Base-by-base conservation (phyloP, 192 early-diverging fungal genomes). In the Coemansia sp. region DNA sequence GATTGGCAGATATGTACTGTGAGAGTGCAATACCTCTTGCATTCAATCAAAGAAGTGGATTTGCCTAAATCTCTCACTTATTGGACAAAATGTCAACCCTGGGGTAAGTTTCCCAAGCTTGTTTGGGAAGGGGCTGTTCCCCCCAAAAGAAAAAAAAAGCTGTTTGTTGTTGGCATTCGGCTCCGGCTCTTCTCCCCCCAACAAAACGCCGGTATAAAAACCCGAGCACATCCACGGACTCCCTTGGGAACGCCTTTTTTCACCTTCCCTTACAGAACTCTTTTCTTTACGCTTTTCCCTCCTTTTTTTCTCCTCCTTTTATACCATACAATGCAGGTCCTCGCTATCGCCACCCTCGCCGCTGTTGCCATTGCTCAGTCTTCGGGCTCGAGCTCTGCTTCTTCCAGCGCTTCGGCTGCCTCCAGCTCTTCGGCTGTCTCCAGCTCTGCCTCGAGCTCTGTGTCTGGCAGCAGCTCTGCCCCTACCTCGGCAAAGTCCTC, bases 261-360 rank as follows among this genome's bases (percentile, higher is more conserved):
- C 13, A 15, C 24, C 13, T 29, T 31, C 12, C 24, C 53, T 50
- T 50, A 50, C 47, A 50, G 62, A 34, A 60, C 57, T 36, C 9
- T 62, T 69, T 58, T 34, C 52, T 38, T 22, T 40, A 46, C 31
- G 44, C 13, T 68, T 58, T 58, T 34, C 15, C 36, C 33, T 12
- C 15, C 38, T 38, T 22, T 24, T 55, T 40, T 41, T 16, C 60
- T 41, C 49, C 31, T 9, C 16, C 16, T 24, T 31, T 63, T 47
- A 18, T 53, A 49, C 22, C 64, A 12, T 29, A 66, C 57, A 33
- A 83, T 83, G 80, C 44, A 83, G 75, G 27, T 83, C 70, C 67
- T 71, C 61, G 62, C 80, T 46, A 31, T 76, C 39, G 41, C 62
- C 53, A 62, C 75, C 58, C 41, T 82, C 31, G 80, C 69, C 69